Percentiles rank a stretch among this genome's conserved stretches.
phyloP scores from a whole-genome alignment of 345 rosid species.

The Punica granatum region DNA sequence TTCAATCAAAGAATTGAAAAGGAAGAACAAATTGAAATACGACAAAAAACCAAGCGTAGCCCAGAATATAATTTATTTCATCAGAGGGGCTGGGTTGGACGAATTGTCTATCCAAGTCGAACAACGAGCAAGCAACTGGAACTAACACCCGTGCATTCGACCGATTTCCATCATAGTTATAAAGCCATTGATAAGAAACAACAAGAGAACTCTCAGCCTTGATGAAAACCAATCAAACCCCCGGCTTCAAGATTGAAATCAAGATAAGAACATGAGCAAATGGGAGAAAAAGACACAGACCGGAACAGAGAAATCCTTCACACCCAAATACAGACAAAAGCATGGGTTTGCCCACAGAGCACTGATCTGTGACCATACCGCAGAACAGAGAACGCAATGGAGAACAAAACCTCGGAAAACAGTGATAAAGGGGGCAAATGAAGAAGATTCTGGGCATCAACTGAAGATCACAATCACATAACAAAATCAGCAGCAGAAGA shows the following conservation, averaged over 20 bases:
- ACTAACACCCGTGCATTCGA: background rate
- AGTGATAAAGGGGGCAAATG: background rate
- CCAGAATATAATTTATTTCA: background rate
- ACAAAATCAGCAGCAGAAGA: no score
- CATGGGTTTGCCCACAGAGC: background rate
- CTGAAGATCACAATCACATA: no score
- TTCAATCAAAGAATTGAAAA: background rate
- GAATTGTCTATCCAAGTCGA: background rate
- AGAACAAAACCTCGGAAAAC: background rate
- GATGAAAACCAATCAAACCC: slow-evolving; percentile 3
- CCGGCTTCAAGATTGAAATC: no score
- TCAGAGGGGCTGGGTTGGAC: background rate
- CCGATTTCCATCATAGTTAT: background rate
- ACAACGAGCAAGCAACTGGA: no score
- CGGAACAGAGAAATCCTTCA: background rate
- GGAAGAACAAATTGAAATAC: background rate
- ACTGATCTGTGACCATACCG: no score
- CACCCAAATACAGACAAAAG: background rate
- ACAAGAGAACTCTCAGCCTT: background rate
- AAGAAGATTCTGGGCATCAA: background rate
- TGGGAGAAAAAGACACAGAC: background rate
- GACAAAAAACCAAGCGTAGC: background rate
- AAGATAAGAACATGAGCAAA: background rate
- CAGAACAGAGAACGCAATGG: background rate
- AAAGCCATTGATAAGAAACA: background rate